These are phyloP conservation scores for Cyberlindnera euphorbiiphila DNA, from an alignment of 805 yeast species.

Conservation along the genomic window DNA sequence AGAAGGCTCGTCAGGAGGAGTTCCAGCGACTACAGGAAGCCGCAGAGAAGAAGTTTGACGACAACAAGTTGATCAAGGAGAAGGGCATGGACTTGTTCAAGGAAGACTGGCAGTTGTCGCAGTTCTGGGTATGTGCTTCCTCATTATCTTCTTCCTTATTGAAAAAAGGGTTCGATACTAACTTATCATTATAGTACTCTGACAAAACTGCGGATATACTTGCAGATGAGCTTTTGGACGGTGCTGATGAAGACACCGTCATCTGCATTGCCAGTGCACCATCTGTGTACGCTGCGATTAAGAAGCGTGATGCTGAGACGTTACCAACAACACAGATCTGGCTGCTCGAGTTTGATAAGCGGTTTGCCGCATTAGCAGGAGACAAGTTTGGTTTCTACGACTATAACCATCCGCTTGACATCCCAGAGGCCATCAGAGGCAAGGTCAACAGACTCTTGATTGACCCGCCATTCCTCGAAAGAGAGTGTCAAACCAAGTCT, in stretches of 20 bases:
- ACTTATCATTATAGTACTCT: conserved; percentile 36
- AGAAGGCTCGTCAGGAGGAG: conserved; percentile 50
- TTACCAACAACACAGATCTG: conserved; percentile 69
- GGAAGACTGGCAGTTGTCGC: conserved; percentile 94
- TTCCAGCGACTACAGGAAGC: conserved; percentile 68
- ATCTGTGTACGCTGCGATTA: conserved; percentile 82
- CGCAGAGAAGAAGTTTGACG: conserved; percentile 40
- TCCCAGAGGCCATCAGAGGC: conserved; percentile 53
- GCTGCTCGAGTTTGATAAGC: conserved; percentile 71
- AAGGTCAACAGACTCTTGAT: conserved; percentile 69
- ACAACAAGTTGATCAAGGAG: conserved; percentile 25
- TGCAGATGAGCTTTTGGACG: conserved; percentile 70
- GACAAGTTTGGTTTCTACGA: conserved; percentile 71
- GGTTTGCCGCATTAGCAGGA: conserved; percentile 75
- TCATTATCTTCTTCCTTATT: background rate
- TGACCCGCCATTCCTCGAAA: conserved; percentile 86
- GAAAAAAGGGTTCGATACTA: background rate
- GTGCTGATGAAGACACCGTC: conserved; percentile 68
- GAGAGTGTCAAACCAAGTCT: conserved; percentile 73
- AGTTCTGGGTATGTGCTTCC: conserved; percentile 54
- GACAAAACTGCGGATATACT: conserved; percentile 67
- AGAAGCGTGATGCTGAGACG: conserved; percentile 43
- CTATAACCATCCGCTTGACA: conserved; percentile 61
- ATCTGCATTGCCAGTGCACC: conserved; percentile 86
- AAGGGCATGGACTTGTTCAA: conserved; percentile 69